phyloP scores from a whole-genome alignment of 2,329 filamentous ascomycete species.

The Cladosporium sp. region DNA sequence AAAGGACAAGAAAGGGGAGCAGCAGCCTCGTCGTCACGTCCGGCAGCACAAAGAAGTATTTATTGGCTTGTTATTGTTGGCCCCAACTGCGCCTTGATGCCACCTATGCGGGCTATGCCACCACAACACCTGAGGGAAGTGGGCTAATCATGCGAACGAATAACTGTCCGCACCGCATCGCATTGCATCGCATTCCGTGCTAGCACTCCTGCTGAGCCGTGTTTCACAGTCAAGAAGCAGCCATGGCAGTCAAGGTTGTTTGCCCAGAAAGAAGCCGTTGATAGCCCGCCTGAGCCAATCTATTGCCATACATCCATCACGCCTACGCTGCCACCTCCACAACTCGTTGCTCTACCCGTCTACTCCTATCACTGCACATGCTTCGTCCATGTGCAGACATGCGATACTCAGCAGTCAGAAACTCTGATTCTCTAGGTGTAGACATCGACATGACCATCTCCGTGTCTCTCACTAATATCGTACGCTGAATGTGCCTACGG shows the following conservation, averaged over 20 bases:
- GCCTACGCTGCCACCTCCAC: neutral
- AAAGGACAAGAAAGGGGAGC: neutral
- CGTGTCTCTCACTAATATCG: too few species aligned
- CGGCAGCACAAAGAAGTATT: conserved; percentile 9
- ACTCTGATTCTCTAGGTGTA: too few species aligned
- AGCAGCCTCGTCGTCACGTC: neutral
- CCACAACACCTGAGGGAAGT: neutral
- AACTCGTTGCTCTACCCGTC: neutral
- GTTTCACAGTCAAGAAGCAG: too few species aligned
- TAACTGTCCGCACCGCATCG: neutral
- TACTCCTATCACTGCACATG: neutral
- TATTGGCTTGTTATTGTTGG: conserved; percentile 7
- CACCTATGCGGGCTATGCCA: too few species aligned
- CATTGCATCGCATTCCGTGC: neutral
- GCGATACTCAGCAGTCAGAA: too few species aligned
- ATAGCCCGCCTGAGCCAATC: neutral
- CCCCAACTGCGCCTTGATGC: neutral
- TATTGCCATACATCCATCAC: conserved; percentile 1
- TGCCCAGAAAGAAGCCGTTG: neutral
- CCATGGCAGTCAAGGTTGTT: too few species aligned
- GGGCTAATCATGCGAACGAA: neutral
- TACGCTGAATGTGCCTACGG: neutral
- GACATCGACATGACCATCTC: too few species aligned
- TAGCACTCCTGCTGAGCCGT: too few species aligned
- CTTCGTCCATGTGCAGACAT: too few species aligned